Conservation (phyloP, 2,329 filamentous ascomycete species). For the Cryphonectria parasitica region DNA sequence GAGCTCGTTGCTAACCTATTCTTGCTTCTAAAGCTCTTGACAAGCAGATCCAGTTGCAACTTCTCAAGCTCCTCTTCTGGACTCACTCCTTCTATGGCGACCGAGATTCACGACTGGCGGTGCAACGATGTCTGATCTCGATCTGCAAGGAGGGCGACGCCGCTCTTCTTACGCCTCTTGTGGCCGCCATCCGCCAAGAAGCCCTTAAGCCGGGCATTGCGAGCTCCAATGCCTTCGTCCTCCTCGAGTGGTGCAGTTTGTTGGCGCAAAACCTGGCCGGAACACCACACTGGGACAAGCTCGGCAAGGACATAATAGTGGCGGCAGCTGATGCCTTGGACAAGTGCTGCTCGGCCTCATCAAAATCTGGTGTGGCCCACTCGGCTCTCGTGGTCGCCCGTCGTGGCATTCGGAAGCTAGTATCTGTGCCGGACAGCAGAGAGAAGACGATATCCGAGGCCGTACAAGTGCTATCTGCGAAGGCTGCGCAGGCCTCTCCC, state of each 20-base stretch:
- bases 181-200: conserved; percentile 71
- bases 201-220: conserved; percentile 78
- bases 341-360: conserved; percentile 69
- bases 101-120: conserved; percentile 79
- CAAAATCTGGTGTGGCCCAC: conserved; percentile 67
- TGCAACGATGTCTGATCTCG: conserved; percentile 76
- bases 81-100: conserved; percentile 90
- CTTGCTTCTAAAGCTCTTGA: conserved; percentile 47
- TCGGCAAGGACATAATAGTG: conserved; percentile 67
- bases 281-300: conserved; percentile 65
- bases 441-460: conserved; percentile 65
- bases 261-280: conserved; percentile 73
- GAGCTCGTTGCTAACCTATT: conserved; percentile 20
- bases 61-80: conserved; percentile 78
- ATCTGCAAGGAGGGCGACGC: conserved; percentile 61
- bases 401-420: conserved; percentile 76
- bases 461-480: conserved; percentile 70
- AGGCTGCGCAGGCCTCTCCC: conserved; percentile 64
- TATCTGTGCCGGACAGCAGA: conserved; percentile 61
- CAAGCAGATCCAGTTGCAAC: conserved; percentile 51
- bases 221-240: conserved; percentile 78
- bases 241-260: conserved; percentile 87
- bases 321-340: conserved; percentile 77
- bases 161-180: conserved; percentile 65
- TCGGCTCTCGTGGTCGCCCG: conserved; percentile 79